phyloP scores from a whole-genome alignment of 805 yeast genomes.

The Saturnispora serradocipensis region DNA sequence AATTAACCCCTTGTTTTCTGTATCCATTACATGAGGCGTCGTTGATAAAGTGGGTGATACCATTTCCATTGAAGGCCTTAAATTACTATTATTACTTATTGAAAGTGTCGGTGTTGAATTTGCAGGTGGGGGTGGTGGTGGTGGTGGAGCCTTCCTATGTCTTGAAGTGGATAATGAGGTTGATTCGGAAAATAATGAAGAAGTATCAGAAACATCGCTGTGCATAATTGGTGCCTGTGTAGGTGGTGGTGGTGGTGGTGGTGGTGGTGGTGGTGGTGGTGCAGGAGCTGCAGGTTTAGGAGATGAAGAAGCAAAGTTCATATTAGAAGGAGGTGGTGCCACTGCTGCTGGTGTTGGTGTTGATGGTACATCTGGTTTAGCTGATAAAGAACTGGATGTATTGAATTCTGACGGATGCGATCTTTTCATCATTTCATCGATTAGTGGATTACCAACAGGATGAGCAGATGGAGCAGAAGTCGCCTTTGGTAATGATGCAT shows the following conservation, averaged over 20 bases:
- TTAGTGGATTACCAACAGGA: slow-evolving; percentile 11
- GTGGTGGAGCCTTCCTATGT: slow-evolving; percentile 20
- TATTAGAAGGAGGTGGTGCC: slow-evolving; percentile 25
- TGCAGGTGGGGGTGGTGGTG: slow-evolving; percentile 29
- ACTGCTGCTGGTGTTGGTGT: neutral
- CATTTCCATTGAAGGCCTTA: slow-evolving; percentile 6
- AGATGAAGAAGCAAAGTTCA: slow-evolving; percentile 25
- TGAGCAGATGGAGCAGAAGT: slow-evolving; percentile 13
- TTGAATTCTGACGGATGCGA: slow-evolving; percentile 15
- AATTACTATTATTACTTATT: slow-evolving; percentile 2
- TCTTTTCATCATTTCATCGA: slow-evolving; percentile 11
- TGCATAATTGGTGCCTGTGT: neutral
- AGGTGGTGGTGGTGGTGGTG: neutral
- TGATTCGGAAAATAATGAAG: slow-evolving; percentile 1
- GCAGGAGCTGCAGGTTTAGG: slow-evolving; percentile 28
- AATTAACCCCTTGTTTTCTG: slow-evolving; percentile 5
- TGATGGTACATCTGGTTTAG: slow-evolving; percentile 5
- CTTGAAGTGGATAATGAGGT: slow-evolving; percentile 9
- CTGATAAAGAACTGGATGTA: neutral
- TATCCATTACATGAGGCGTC: neutral
- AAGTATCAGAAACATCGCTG: neutral
- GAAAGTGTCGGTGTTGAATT: slow-evolving; percentile 11
- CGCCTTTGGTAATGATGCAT: slow-evolving; percentile 9
- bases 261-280: slow-evolving; percentile 25
- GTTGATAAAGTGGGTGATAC: slow-evolving; percentile 4